Base-by-base conservation (phyloP, 768 basidiomycete genomes). In the Scleroderma bovista region DNA sequence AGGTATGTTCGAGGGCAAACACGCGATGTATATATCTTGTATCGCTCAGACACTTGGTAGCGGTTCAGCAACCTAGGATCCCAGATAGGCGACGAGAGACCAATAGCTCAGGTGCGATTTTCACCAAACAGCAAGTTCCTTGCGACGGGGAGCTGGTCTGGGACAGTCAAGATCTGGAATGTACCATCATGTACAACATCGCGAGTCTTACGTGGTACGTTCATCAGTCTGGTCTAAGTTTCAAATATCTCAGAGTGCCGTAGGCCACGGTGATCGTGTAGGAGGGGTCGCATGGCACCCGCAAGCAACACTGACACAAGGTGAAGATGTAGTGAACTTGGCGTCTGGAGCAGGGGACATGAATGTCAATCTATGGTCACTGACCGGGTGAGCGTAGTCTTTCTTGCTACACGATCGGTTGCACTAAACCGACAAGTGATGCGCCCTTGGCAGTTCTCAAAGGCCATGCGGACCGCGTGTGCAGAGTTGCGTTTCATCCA, bases 261-360 rank as follows among this genome's bases (percentile, higher is more conserved):
- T 55, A 91, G 92, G 90, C 7, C 94, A 97, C 60, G 79, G 75
- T 33, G 95, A 98, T 61, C 84, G 88, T 46, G 84, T 98, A 24
- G 93, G 96, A 44, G 96, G 96, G 17, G 85, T 97, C 40, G 93
- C 94, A 34, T 99, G 96, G 96, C 94, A 99, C 73, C 96, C 96
- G 1, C 73, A 84, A 60, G 94, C 95, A 16, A 96, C 94, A 1
- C 61, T 94, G 13, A 66, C 84, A 44, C 81, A 85, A 65, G 64
- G 74, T 47, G 69, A 79, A 63, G 72, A 80, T 54, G 47, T 75
- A 1, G 85, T 90, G 13, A 97, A 96, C 65, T 75, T 99, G 45
- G 94, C 81, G 3, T 95, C 92, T 52, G 91, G 93, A 34, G 95
- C 86, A 6, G 93, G 86, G 13, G 96, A 99, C 65, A 81, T 80